phyloP scores from a whole-genome alignment of 306 rosid genomes.

The Potentilla sterilis region DNA sequence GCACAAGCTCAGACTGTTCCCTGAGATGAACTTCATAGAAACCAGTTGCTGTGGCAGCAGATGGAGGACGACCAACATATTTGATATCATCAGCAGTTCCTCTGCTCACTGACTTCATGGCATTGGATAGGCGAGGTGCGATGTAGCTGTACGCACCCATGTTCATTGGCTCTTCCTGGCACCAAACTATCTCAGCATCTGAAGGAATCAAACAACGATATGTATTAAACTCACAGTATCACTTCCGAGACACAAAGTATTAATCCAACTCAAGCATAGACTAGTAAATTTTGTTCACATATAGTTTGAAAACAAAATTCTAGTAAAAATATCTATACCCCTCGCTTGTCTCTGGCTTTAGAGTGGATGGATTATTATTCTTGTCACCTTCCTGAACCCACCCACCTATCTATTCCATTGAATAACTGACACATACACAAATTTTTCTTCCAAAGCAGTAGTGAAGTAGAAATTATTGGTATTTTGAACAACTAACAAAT shows the following conservation, averaged over 20 bases:
- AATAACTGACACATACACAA: background rate
- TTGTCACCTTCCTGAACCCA: background rate
- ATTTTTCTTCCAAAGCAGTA: background rate
- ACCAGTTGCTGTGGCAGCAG: constrained; percentile 91
- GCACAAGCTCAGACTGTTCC: constrained; percentile 74
- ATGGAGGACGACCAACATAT: constrained; percentile 83
- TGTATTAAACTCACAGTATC: constrained; percentile 17
- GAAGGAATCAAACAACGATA: constrained; percentile 21
- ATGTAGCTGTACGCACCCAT: constrained; percentile 87
- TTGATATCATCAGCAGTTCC: constrained; percentile 68
- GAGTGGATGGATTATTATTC: background rate
- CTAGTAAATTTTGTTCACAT: background rate
- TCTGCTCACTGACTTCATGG: constrained; percentile 63
- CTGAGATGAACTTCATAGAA: constrained; percentile 70
- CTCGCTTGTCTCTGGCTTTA: background rate
- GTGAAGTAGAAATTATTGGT: background rate
- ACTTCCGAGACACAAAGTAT: background rate
- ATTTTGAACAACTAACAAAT: background rate
- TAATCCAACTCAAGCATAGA: background rate
- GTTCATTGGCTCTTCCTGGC: constrained; percentile 98
- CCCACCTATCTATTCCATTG: background rate
- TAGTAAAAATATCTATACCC: background rate
- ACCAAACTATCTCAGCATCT: constrained; percentile 98
- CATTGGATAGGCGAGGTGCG: constrained; percentile 62
- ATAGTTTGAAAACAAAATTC: background rate